Base-by-base conservation (phyloP, 495 filamentous ascomycete genomes). In the Hypoxylon crocopeplum region DNA sequence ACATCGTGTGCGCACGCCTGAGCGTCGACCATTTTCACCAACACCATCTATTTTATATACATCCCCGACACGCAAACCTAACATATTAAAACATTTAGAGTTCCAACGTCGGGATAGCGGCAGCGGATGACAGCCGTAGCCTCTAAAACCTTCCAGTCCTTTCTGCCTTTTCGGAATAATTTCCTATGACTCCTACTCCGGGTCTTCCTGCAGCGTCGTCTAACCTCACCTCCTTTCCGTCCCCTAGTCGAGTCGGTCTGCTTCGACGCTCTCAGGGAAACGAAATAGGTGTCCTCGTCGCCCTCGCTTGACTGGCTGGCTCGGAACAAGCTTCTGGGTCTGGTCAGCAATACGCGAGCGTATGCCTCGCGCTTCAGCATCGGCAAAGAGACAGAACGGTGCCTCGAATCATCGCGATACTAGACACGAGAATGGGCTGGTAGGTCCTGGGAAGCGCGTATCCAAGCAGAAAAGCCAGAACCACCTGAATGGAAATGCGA, bases 381-480 rank as follows among this genome's bases (percentile, higher is more conserved):
- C 84, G 75, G 76, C 84, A 76, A 88, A 88, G 82, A 80, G 82
- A 84, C 79, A 82, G 71, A 75, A 82, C 77, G 82, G 82, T 79
- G 75, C 81, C 67, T 80, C 79, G 70, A 86, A 83, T 75, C 77
- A 81, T 71, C 84, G 86, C 76, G 90, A 89, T 80, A 91, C 85
- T 70, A 84, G 88, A 69, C 87, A 93, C 74, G 92, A 97, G 76
- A 92, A 88, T 87, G 92, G 92, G 65, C 77, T 91, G 64, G 88
- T 89, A 78, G 85, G 85, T 64, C 88, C 92, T 48, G 90, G 89
- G 62, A 93, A 91, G 86, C 88, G 89, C 77, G 80, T 94, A 60
- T 62, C 71, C 46, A 80, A 73, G 69, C 85, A 87, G 72, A 84
- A 83, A 66, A 88, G 83, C 56, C 85, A 82, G 73, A 77, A 77